phyloP scores from a whole-genome alignment of 257 asterid genomes.

The Ehretia macrophylla region DNA sequence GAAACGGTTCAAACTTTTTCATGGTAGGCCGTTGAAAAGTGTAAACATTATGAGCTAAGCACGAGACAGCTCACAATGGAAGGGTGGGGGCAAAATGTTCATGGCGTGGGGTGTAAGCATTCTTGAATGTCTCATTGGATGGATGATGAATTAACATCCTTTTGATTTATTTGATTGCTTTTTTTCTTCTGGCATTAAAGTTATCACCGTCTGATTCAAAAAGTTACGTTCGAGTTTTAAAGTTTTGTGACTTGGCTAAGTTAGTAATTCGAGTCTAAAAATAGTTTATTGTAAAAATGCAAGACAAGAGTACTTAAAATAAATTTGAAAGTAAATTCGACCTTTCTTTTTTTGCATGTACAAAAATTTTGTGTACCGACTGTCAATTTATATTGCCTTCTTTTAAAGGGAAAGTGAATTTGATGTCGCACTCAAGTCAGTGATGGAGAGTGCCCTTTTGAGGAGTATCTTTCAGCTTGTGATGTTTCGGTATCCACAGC shows the following conservation, averaged over 20 bases:
- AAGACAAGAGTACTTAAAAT: too few species aligned
- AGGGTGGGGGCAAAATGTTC: conserved; percentile 14
- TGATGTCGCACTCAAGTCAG: background rate
- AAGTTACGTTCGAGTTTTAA: too few species aligned
- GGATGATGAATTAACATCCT: too few species aligned
- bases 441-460: background rate
- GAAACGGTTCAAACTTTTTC: conserved; percentile 16
- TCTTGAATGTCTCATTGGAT: background rate
- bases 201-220: too few species aligned
- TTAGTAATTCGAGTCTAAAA: too few species aligned
- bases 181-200: too few species aligned
- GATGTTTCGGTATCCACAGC: background rate
- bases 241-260: too few species aligned
- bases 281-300: too few species aligned
- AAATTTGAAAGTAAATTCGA: too few species aligned
- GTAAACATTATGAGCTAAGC: conserved; percentile 19
- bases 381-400: background rate
- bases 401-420: background rate
- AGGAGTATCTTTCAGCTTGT: conserved; percentile 3
- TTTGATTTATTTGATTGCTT: too few species aligned
- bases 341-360: too few species aligned
- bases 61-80: conserved; percentile 33
- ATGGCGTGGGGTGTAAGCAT: conserved; percentile 47
- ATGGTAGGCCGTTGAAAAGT: conserved; percentile 44
- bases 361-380: background rate